Base-by-base conservation (phyloP, 805 yeast genomes). In the Kodamaea hsintzibuensis region DNA sequence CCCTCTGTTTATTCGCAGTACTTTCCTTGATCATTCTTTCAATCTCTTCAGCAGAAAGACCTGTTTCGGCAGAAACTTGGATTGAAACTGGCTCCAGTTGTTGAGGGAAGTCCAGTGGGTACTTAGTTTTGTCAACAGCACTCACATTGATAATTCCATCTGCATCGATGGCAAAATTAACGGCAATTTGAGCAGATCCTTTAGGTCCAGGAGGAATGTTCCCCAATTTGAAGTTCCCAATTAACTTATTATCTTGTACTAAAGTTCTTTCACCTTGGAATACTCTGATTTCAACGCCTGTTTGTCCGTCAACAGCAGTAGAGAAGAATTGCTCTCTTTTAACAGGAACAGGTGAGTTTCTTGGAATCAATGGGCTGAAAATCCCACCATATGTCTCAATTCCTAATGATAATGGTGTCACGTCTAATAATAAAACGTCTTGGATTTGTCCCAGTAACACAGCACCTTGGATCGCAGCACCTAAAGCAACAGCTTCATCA, bases 311-410 rank as follows among this genome's bases (percentile, higher is more conserved):
- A 17, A 89, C 91, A 45, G 91, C 92, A 2, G 96, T 88, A 13
- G 91, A 86, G 68, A 86, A 88, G 5, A 82, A 73, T 66, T 86
- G 91, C 18, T 89, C 86, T 64, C 82, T 85, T 66, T 84, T 87
- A 25, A 85, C 83, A 9, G 96, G 96, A 7, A 88, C 87, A 0
- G 90, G 84, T 10, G 91, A 80, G 69, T 88, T 88, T 67, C 95
- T 78, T 48, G 91, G 86, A 53, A 88, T 87, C 63, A 88, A 76
- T 39, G 91, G 91, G 51, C 91, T 83, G 76, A 87, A 88, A 16
- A 88, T 84, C 51, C 95, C 95, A 44, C 96, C 95, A 62, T 86
- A 88, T 0, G 93, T 88, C 68, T 88, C 96, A 61, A 88, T 88
- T 54, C 96, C 96, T 16, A 66, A 51, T 10, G 67, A 60, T 22